Percentiles rank a stretch among this genome's conserved stretches.
Evolutionary conservation across 371 early-diverging fungal genomes (phyloP).

Genomic region (Mortierella sp.): DNA sequence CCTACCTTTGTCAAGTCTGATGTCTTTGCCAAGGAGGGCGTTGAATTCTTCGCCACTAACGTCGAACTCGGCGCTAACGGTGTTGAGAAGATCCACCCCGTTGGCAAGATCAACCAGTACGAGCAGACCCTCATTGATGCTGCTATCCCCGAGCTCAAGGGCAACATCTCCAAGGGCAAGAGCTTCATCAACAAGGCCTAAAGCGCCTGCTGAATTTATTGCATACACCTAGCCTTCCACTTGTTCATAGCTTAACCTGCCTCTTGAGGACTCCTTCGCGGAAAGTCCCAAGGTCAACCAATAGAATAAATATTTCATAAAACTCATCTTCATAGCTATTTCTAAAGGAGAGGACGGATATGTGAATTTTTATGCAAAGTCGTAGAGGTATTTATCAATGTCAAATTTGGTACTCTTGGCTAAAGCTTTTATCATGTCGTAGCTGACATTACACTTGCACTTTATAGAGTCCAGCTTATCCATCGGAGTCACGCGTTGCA

Average conservation of each 20-base stretch:
- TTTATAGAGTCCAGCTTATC: slow-evolving; percentile 84
- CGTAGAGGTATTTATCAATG: slow-evolving; percentile 85
- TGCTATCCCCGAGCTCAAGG: slow-evolving; percentile 94
- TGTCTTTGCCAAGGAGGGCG: slow-evolving; percentile 77
- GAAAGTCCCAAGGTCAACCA: not conserved
- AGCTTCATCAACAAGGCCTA: slow-evolving; percentile 55
- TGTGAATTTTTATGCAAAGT: slow-evolving; percentile 61
- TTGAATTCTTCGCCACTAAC: slow-evolving; percentile 96
- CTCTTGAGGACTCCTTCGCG: slow-evolving; percentile 7
- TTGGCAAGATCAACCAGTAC: slow-evolving; percentile 88
- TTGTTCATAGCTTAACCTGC: slow-evolving; percentile 37
- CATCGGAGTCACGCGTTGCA: slow-evolving; percentile 75
- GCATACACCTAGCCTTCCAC: not conserved
- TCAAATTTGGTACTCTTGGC: slow-evolving; percentile 84
- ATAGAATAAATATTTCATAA: slow-evolving; percentile 26
- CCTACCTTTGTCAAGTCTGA: slow-evolving; percentile 94
- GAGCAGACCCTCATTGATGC: slow-evolving; percentile 92
- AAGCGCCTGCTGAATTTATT: slow-evolving; percentile 1
- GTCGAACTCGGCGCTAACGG: slow-evolving; percentile 96
- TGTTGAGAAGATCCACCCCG: slow-evolving; percentile 91
- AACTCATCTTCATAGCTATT: no score
- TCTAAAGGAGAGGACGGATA: no score
- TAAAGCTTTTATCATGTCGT: slow-evolving; percentile 77
- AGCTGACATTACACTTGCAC: slow-evolving; percentile 90
- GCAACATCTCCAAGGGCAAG: slow-evolving; percentile 91